phyloP scores from a whole-genome alignment of 345 rosid species.

The Gossypium sturtianum region DNA sequence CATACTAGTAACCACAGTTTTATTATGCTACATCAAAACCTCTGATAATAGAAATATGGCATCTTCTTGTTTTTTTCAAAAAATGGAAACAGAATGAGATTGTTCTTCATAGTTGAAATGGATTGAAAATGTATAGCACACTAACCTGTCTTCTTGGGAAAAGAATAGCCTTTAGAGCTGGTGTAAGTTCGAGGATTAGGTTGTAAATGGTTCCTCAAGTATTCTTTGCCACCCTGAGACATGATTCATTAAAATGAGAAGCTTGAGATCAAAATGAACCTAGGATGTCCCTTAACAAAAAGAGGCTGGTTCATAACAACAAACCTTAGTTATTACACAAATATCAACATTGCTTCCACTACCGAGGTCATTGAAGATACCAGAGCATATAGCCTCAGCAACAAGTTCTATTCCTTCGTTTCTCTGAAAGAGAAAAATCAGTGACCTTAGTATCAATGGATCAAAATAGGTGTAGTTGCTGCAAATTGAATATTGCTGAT shows the following conservation, averaged over 20 bases:
- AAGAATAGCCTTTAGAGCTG: constrained; percentile 51
- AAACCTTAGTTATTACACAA: constrained; percentile 83
- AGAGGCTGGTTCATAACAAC: constrained; percentile 8
- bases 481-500: neutral
- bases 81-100: neutral
- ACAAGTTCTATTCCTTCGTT: constrained; percentile 73
- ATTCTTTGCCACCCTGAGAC: constrained; percentile 64
- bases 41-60: neutral
- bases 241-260: constrained; percentile 10
- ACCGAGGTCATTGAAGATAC: constrained; percentile 76
- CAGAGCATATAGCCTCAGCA: constrained; percentile 73
- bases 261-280: constrained; percentile 8
- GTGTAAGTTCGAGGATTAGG: constrained; percentile 75
- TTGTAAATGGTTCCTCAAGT: constrained; percentile 66
- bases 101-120: neutral
- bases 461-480: neutral
- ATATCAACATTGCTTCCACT: constrained; percentile 91
- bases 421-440: constrained; percentile 35
- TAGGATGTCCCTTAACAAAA: neutral
- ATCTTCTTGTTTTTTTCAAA: neutral
- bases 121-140: neutral
- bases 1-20: neutral
- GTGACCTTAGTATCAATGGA: neutral
- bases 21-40: neutral
- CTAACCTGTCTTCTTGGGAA: constrained; percentile 72